A percentile compares a stretch with the other conserved stretches of the same genome.
Conservation (phyloP, 2,329 filamentous ascomycete genomes). For the Pseudocercospora fuligena region DNA sequence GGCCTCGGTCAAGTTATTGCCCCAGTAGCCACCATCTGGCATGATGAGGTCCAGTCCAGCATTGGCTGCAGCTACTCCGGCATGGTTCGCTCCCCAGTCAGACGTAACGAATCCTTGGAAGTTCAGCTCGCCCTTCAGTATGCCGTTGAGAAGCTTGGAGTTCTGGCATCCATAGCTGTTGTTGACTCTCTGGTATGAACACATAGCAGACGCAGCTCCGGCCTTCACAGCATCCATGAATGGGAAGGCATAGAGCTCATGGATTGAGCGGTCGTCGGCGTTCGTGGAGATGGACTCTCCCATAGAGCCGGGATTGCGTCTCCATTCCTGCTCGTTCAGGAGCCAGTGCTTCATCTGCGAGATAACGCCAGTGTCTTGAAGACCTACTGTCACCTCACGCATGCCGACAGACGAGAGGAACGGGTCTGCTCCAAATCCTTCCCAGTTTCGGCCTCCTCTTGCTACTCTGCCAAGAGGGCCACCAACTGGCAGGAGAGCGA, state of each 20-base stretch:
- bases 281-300: constrained; percentile 56
- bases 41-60: constrained; percentile 70
- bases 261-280: constrained; percentile 65
- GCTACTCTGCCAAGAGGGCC: constrained; percentile 57
- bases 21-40: constrained; percentile 51
- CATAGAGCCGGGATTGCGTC: constrained; percentile 44
- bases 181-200: constrained; percentile 66
- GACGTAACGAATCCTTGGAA: constrained; percentile 71
- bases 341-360: constrained; percentile 57
- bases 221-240: constrained; percentile 58
- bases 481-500: constrained; percentile 67
- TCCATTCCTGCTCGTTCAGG: constrained; percentile 64
- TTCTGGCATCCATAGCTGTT: constrained; percentile 67
- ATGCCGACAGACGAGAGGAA: constrained; percentile 60
- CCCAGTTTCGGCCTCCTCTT: constrained; percentile 45
- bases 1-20: constrained; percentile 51
- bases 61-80: constrained; percentile 63
- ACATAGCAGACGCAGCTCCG: constrained; percentile 57
- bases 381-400: constrained; percentile 57
- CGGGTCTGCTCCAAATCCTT: constrained; percentile 71
- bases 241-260: constrained; percentile 46
- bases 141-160: constrained; percentile 67
- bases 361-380: constrained; percentile 47
- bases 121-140: constrained; percentile 73
- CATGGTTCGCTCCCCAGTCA: constrained; percentile 68